Percentiles rank a stretch among this genome's conserved stretches.
Conservation (phyloP, 192 early-diverging fungal species). For the Gryganskiella cystojenkinii region DNA sequence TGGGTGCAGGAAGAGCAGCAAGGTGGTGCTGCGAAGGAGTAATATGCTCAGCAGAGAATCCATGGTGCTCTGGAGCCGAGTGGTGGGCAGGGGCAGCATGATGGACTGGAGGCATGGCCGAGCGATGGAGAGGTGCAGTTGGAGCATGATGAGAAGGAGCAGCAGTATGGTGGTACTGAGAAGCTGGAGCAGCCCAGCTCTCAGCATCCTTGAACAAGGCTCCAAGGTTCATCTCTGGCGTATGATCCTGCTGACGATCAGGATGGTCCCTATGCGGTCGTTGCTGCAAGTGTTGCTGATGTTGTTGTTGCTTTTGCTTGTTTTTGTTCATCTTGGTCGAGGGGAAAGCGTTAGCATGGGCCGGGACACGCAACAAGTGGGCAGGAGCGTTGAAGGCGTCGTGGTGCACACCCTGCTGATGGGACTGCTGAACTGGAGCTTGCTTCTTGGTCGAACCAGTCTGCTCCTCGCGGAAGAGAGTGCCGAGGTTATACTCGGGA, state of each 20-base stretch:
- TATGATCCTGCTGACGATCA: not conserved
- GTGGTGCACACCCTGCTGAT: not conserved
- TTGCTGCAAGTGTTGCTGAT: not conserved
- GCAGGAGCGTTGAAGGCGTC: not conserved
- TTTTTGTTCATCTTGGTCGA: too few relatives aligned
- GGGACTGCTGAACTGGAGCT: too few relatives aligned
- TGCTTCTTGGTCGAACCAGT: too few relatives aligned
- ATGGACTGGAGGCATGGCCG: constrained; percentile 16
- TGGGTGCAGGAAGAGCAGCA: not conserved
- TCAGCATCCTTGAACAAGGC: constrained; percentile 3
- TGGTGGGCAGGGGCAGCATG: constrained; percentile 16
- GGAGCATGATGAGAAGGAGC: not conserved
- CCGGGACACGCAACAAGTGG: not conserved
- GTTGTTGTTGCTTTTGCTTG: not conserved
- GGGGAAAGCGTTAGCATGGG: too few relatives aligned
- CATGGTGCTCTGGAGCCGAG: constrained; percentile 12
- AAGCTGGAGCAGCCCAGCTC: too few relatives aligned
- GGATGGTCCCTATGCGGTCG: not conserved
- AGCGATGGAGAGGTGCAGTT: not conserved
- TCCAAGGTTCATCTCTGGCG: constrained; percentile 13
- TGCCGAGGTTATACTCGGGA: too few relatives aligned
- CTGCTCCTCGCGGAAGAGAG: too few relatives aligned
- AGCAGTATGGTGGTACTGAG: not conserved
- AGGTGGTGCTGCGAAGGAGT: not conserved
- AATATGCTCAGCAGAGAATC: not conserved